Percentiles rank a stretch among this genome's conserved stretches.
Conservation (phyloP, 2,329 filamentous ascomycete genomes). For the Myrmaecium sp. region DNA sequence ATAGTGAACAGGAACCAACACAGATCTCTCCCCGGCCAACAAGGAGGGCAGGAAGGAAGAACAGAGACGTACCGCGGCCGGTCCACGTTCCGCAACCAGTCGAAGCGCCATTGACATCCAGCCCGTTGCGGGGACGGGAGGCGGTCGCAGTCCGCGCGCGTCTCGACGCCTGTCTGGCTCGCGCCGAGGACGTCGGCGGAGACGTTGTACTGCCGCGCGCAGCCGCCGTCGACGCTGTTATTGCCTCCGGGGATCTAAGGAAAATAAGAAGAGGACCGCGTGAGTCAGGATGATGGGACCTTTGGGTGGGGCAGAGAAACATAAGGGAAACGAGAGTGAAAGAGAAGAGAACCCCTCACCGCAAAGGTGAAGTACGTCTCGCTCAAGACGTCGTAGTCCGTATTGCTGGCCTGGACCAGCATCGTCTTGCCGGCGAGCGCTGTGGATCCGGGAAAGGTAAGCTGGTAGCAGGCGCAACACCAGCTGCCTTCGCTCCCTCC, state of each 20-base stretch:
- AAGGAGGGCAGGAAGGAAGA: slow-evolving; percentile 14
- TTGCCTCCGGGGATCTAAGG: slow-evolving; percentile 19
- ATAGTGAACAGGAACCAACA: slow-evolving; percentile 8
- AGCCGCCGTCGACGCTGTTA: slow-evolving; percentile 16
- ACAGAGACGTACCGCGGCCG: slow-evolving; percentile 17
- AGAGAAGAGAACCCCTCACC: no score
- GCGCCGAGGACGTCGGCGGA: slow-evolving; percentile 17
- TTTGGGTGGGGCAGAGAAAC: not conserved
- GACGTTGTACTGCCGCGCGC: slow-evolving; percentile 16
- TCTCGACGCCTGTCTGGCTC: slow-evolving; percentile 12
- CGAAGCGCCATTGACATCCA: slow-evolving; percentile 18
- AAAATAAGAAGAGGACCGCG: slow-evolving; percentile 4
- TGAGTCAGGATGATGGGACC: slow-evolving; percentile 8
- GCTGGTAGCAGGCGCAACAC: slow-evolving; percentile 50
- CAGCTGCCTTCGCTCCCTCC: slow-evolving; percentile 39
- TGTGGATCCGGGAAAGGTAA: slow-evolving; percentile 42
- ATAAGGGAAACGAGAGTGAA: no score
- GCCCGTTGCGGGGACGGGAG: slow-evolving; percentile 13
- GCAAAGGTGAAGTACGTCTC: slow-evolving; percentile 19
- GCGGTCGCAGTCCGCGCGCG: slow-evolving; percentile 15
- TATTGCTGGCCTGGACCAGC: slow-evolving; percentile 49
- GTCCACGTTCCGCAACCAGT: slow-evolving; percentile 18
- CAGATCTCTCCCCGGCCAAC: slow-evolving; percentile 1
- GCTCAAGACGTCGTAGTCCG: slow-evolving; percentile 25
- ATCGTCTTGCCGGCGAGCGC: slow-evolving; percentile 42